These are phyloP conservation scores for Rosa lucieae DNA, from an alignment of 306 rosid species.

Conservation along the genomic window DNA sequence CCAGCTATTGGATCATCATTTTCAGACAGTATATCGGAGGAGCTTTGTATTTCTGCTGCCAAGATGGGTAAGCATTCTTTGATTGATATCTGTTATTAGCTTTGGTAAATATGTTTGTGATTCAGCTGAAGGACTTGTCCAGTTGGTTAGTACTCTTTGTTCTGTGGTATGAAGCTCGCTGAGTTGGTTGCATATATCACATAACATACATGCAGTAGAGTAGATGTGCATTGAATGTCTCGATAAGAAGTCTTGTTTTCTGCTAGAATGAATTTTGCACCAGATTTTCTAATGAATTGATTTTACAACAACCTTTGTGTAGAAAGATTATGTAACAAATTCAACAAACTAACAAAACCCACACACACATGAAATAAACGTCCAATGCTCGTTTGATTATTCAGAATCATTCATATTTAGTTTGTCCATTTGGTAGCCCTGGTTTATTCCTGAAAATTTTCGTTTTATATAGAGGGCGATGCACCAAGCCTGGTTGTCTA, in stretches of 20 bases:
- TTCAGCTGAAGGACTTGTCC: neutral
- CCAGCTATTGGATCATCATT: slow-evolving; percentile 71
- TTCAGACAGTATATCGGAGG: slow-evolving; percentile 87
- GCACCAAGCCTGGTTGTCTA: neutral
- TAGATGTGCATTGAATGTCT: neutral
- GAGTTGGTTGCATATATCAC: neutral
- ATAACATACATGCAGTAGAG: neutral
- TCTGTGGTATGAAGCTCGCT: neutral
- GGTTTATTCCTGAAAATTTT: neutral
- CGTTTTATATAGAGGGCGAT: neutral
- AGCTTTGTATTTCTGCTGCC: slow-evolving; percentile 94
- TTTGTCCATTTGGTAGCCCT: neutral
- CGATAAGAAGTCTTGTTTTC: neutral
- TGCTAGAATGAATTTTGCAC: neutral
- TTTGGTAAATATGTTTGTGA: neutral
- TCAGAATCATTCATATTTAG: neutral
- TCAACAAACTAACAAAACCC: neutral
- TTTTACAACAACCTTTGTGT: neutral
- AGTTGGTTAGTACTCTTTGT: neutral
- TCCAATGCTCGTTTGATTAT: neutral
- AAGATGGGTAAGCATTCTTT: slow-evolving; percentile 80
- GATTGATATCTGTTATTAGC: slow-evolving; percentile 5
- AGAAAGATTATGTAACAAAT: neutral
- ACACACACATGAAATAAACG: neutral
- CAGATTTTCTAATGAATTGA: neutral